Conservation (phyloP, 208 protist genomes). For the Spongospora subterranea region DNA sequence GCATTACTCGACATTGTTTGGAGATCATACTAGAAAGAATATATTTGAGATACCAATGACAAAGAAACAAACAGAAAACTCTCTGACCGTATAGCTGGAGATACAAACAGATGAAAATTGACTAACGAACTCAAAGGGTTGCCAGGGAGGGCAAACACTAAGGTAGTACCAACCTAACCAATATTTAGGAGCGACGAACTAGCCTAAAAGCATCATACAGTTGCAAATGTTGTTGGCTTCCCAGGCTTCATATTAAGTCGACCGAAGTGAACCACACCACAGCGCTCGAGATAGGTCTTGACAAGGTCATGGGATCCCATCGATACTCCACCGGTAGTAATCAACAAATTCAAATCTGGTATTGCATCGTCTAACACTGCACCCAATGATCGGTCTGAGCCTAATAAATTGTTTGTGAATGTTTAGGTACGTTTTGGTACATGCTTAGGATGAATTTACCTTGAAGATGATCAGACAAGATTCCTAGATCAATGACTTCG, state of each 20-base stretch:
- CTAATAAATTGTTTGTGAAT: too few species aligned
- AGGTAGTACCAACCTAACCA: neutral
- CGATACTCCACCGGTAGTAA: slow-evolving; percentile 44
- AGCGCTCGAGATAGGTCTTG: neutral
- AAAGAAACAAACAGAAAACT: too few species aligned
- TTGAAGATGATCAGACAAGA: neutral
- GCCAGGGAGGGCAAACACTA: slow-evolving; percentile 52
- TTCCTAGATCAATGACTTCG: neutral
- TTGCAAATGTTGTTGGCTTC: slow-evolving; percentile 47
- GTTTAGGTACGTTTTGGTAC: too few species aligned
- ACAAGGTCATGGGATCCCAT: slow-evolving; percentile 58
- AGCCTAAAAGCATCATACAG: neutral
- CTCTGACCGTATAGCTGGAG: neutral
- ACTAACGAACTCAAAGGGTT: slow-evolving; percentile 38
- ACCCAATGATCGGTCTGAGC: neutral
- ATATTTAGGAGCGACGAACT: neutral
- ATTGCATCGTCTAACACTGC: neutral
- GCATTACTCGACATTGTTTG: neutral
- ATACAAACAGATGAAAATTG: slow-evolving; percentile 43
- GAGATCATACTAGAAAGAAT: neutral
- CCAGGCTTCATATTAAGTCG: slow-evolving; percentile 29
- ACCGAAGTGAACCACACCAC: slow-evolving; percentile 23
- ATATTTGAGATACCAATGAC: too few species aligned
- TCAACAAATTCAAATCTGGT: neutral
- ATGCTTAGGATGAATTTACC: neutral